phyloP scores from a whole-genome alignment of 768 basidiomycete species.

The Mycena floridula region DNA sequence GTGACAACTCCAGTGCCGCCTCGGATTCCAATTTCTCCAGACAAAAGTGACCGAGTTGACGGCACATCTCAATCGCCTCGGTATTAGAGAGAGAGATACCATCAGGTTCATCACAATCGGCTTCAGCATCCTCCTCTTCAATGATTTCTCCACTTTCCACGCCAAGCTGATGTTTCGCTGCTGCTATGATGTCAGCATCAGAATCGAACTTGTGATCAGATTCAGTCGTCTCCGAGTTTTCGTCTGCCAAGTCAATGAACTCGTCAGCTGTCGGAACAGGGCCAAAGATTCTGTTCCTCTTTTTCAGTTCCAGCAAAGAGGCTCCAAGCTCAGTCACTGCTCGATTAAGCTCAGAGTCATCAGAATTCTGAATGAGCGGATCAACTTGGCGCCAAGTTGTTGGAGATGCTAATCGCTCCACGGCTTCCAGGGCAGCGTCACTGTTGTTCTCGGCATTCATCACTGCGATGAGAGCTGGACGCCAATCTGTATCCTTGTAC shows the following conservation, averaged over 20 bases:
- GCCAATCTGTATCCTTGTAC: constrained; percentile 11
- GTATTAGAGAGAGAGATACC: too few species aligned
- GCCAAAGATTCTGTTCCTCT: background rate
- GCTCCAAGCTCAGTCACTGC: background rate
- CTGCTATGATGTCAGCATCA: background rate
- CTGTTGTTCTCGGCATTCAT: constrained; percentile 10
- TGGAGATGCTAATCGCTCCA: constrained; percentile 4
- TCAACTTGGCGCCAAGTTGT: background rate
- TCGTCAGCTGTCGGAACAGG: background rate
- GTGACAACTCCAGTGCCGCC: too few species aligned
- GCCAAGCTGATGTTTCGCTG: background rate
- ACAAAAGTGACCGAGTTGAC: too few species aligned
- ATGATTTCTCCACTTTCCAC: too few species aligned
- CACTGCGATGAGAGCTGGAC: constrained; percentile 8
- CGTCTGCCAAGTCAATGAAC: background rate
- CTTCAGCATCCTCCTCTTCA: too few species aligned
- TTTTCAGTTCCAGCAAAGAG: background rate
- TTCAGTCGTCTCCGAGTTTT: too few species aligned
- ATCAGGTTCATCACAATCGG: too few species aligned
- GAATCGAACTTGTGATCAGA: background rate
- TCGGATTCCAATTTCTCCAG: too few species aligned
- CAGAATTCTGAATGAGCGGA: background rate
- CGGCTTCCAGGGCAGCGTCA: constrained; percentile 6
- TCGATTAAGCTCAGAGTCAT: background rate
- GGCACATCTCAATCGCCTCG: too few species aligned